phyloP scores from a whole-genome alignment of 352 stramenopile genomes.

The Phytophthora macrochlamydospora region DNA sequence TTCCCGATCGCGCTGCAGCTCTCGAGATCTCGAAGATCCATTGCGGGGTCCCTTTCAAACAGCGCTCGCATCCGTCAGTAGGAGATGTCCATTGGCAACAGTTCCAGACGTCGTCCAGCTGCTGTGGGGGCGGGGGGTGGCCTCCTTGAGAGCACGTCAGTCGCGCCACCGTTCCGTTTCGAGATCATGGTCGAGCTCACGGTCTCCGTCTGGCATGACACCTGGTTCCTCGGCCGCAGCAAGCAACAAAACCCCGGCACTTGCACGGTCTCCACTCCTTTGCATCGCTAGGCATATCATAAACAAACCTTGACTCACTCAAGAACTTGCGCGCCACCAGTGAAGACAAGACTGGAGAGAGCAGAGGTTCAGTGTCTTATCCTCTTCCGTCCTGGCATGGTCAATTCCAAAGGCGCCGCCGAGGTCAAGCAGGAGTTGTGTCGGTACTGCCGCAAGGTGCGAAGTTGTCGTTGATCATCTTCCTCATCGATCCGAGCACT shows the following conservation, averaged over 20 bases:
- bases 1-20: background rate
- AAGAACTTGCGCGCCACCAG: background rate
- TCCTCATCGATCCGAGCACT: conserved; percentile 4
- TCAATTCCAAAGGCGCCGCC: conserved; percentile 28
- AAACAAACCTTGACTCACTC: conserved; percentile 13
- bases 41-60: background rate
- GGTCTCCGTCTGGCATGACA: conserved; percentile 20
- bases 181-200: conserved; percentile 12
- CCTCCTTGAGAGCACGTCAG: conserved; percentile 14
- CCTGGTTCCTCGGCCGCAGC: conserved; percentile 19
- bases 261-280: conserved; percentile 20
- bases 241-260: conserved; percentile 15
- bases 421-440: conserved; percentile 26
- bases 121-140: conserved; percentile 15
- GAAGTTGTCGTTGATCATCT: background rate
- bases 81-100: conserved; percentile 7
- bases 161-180: conserved; percentile 14
- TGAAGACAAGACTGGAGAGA: too few species aligned
- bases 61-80: background rate
- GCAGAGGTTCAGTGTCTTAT: background rate
- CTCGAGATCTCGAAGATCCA: background rate
- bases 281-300: conserved; percentile 11
- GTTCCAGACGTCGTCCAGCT: conserved; percentile 22
- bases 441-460: conserved; percentile 35
- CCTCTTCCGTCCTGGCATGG: conserved; percentile 13